Conservation (phyloP, 768 basidiomycete genomes). For the Neoboletus brunneissimus region DNA sequence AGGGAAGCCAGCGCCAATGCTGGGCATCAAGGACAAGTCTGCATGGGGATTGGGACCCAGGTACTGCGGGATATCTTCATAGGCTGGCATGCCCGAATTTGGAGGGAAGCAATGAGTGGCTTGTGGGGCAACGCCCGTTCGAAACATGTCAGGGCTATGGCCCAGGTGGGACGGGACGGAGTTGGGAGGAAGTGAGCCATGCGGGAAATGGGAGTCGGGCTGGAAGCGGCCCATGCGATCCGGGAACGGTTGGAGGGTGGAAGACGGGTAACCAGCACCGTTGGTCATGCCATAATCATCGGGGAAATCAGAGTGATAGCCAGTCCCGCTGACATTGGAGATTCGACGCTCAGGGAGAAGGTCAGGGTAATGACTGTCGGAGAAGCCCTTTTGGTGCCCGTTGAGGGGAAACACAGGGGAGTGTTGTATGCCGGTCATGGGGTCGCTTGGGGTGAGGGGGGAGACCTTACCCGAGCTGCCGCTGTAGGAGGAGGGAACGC, state of each 20-base stretch:
- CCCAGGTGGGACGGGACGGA: conserved; percentile 50
- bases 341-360: conserved; percentile 58
- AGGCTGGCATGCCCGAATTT: conserved; percentile 48
- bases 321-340: conserved; percentile 41
- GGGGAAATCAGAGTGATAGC: conserved; percentile 56
- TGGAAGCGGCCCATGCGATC: conserved; percentile 58
- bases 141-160: conserved; percentile 56
- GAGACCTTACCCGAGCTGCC: conserved; percentile 70
- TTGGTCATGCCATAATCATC: conserved; percentile 64
- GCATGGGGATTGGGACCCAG: conserved; percentile 48
- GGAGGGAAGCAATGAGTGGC: conserved; percentile 61
- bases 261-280: conserved; percentile 46
- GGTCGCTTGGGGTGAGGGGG: conserved; percentile 68
- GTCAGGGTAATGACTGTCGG: conserved; percentile 55
- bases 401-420: conserved; percentile 48
- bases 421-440: conserved; percentile 55
- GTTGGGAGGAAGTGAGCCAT: conserved; percentile 38
- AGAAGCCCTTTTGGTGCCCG: conserved; percentile 52
- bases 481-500: conserved; percentile 57
- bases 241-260: conserved; percentile 54
- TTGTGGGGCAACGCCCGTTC: conserved; percentile 62
- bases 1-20: conserved; percentile 59
- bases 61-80: conserved; percentile 61
- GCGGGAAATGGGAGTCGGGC: conserved; percentile 51
- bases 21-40: conserved; percentile 61